phyloP scores from a whole-genome alignment of 768 basidiomycete genomes.

The Leccinum longicurvipes region DNA sequence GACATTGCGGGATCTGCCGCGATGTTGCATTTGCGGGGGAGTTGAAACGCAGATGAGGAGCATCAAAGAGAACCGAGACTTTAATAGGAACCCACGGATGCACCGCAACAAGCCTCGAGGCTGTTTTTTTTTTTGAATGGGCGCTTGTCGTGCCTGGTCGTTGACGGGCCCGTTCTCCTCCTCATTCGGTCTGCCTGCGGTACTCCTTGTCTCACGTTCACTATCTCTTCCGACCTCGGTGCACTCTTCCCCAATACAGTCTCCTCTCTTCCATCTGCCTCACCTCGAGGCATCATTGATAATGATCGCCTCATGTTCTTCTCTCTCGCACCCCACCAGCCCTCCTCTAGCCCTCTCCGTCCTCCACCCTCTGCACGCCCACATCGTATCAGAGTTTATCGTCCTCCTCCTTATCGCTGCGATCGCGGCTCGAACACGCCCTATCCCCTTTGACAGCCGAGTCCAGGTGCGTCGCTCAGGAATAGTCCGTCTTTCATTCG shows the following conservation, averaged over 20 bases:
- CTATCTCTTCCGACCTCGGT: conserved; percentile 1
- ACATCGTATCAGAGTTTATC: background rate
- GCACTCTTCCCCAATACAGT: conserved; percentile 15
- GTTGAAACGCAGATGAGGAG: too few relatives aligned
- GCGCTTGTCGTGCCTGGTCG: background rate
- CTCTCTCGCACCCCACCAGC: too few relatives aligned
- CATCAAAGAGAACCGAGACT: background rate
- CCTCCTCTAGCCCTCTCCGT: too few relatives aligned
- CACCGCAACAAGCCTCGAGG: background rate
- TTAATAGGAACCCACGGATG: background rate
- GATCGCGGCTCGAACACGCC: too few relatives aligned
- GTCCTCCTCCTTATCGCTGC: background rate
- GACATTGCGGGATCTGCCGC: conserved; percentile 43
- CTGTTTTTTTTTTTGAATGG: too few relatives aligned
- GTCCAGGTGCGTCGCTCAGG: background rate
- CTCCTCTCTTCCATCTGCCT: conserved; percentile 1
- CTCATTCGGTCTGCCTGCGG: too few relatives aligned
- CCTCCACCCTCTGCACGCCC: too few relatives aligned
- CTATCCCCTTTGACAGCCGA: too few relatives aligned
- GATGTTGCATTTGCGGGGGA: conserved; percentile 27
- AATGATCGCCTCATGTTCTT: conserved; percentile 21
- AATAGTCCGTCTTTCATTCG: conserved; percentile 1
- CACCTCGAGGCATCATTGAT: conserved; percentile 31
- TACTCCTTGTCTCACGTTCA: background rate
- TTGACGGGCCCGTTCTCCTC: background rate